A percentile compares a stretch with the other conserved stretches of the same genome.
phyloP scores from a whole-genome alignment of 257 asterid genomes.

The Solanum clarkiae region DNA sequence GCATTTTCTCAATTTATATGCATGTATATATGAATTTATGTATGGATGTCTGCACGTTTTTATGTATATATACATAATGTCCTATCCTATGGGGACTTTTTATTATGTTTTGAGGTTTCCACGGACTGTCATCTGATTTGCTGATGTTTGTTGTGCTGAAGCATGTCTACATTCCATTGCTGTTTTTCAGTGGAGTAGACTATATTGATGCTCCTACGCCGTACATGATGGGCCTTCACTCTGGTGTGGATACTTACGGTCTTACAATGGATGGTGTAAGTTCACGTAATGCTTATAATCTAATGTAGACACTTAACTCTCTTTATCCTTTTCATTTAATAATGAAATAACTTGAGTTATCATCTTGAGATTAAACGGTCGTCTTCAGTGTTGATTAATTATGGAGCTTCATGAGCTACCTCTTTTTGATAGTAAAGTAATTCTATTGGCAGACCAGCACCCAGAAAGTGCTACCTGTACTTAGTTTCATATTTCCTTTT shows the following conservation, averaged over 20 bases:
- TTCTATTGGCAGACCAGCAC: neutral
- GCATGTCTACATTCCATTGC: slow-evolving; percentile 99
- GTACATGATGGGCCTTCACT: slow-evolving; percentile 99
- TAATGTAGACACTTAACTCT: neutral
- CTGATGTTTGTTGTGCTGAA: slow-evolving; percentile 62
- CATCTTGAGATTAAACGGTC: neutral
- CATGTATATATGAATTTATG: slow-evolving; percentile 3
- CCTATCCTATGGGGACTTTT: slow-evolving; percentile 5
- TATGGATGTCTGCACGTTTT: neutral
- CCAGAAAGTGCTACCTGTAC: neutral
- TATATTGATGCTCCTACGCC: slow-evolving; percentile 99
- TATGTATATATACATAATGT: neutral
- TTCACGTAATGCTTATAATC: slow-evolving; percentile 6
- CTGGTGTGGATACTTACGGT: slow-evolving; percentile 88
- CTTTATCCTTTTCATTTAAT: neutral
- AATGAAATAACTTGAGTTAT: neutral
- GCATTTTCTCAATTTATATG: slow-evolving; percentile 2
- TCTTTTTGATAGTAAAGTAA: neutral
- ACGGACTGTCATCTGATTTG: slow-evolving; percentile 34
- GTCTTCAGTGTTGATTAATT: neutral
- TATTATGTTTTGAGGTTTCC: slow-evolving; percentile 12
- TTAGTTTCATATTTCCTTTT: neutral
- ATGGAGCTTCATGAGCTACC: neutral
- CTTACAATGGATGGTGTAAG: slow-evolving; percentile 97
- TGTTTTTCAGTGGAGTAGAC: slow-evolving; percentile 99